These are phyloP conservation scores for Lotmaria passim DNA, from an alignment of 208 protist genomes.

Conservation along the genomic window DNA sequence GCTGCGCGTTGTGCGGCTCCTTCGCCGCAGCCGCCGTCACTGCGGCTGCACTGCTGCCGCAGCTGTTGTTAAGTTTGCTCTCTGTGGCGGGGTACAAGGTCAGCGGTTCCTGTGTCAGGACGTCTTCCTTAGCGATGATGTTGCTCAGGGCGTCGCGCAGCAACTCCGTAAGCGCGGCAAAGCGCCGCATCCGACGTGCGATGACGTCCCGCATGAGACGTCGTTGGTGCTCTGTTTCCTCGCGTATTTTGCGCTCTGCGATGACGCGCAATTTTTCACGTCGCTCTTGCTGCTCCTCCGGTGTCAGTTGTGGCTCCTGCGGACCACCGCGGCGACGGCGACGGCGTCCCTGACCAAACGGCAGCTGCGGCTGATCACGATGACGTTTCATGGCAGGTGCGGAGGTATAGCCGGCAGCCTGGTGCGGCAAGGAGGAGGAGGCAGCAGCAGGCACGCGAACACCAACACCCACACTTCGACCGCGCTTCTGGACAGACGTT, in stretches of 20 bases:
- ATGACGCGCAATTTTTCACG: conserved; percentile 30
- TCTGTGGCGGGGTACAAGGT: too few relatives aligned
- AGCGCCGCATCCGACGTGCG: conserved; percentile 40
- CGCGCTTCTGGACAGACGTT: conserved; percentile 9
- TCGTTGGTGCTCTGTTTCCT: conserved; percentile 34
- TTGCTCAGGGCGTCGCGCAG: conserved; percentile 44
- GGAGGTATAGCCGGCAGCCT: neutral
- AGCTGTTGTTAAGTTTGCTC: neutral
- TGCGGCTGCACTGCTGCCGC: neutral
- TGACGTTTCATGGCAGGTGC: neutral
- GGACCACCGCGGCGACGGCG: neutral
- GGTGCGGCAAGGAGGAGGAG: neutral
- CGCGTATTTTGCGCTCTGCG: conserved; percentile 29
- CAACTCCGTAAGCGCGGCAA: conserved; percentile 39
- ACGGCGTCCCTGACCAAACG: neutral
- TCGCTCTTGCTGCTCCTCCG: conserved; percentile 26
- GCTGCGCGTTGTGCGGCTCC: conserved; percentile 30
- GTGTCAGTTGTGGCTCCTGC: conserved; percentile 1
- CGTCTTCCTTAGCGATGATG: conserved; percentile 34
- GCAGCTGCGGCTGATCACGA: neutral
- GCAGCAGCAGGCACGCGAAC: neutral
- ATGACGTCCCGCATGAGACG: conserved; percentile 55
- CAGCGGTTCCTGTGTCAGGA: conserved; percentile 1
- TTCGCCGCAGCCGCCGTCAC: conserved; percentile 1
- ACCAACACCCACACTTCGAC: conserved; percentile 1